Conservation (phyloP, 2,329 filamentous ascomycete genomes). For the Colletotrichum sp. region DNA sequence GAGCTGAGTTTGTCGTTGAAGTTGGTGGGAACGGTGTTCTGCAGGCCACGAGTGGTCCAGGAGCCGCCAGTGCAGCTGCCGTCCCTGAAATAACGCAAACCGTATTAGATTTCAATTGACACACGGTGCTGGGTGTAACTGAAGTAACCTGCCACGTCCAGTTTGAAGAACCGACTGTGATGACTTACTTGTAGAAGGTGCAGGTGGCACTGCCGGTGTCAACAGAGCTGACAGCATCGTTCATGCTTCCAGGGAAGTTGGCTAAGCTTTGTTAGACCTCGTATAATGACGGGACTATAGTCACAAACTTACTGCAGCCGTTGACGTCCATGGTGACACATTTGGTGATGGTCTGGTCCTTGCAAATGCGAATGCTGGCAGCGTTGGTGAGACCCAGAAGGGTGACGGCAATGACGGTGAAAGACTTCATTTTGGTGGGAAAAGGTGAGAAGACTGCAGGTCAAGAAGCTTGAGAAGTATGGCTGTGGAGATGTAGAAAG, state of each 20-base stretch:
- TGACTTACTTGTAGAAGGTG: not conserved
- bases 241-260: not conserved
- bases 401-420: not conserved
- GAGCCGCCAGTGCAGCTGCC: not conserved
- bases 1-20: not conserved
- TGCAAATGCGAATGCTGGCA: not conserved
- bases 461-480: not conserved
- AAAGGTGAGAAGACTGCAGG: not conserved
- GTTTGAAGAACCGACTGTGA: not conserved
- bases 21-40: not conserved
- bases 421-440: not conserved
- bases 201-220: not conserved
- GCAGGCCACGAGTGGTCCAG: not conserved
- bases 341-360: not conserved
- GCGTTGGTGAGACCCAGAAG: not conserved
- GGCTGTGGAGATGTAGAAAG: not conserved
- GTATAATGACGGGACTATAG: not conserved
- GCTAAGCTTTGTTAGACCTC: not conserved
- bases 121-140: not conserved
- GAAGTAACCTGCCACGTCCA: not conserved
- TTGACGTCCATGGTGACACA: not conserved
- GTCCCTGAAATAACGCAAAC: not conserved
- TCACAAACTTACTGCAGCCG: not conserved
- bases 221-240: not conserved
- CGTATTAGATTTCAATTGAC: not conserved